These are phyloP conservation scores for Phytophthora meadii DNA, from an alignment of 352 stramenopile genomes.

Conservation along the genomic window DNA sequence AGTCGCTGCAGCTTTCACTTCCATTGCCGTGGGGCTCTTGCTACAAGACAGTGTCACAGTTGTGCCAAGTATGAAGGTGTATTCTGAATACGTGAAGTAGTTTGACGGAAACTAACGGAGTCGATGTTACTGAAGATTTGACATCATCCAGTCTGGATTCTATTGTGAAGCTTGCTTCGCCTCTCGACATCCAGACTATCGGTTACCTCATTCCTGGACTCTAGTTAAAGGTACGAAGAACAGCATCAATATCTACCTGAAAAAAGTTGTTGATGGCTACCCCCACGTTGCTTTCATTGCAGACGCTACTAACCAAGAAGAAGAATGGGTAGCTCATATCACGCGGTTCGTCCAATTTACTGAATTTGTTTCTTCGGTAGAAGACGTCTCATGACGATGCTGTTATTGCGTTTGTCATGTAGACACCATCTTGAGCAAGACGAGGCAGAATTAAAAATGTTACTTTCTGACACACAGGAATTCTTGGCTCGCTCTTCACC, in stretches of 20 bases:
- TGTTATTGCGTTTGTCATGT: constrained; percentile 1
- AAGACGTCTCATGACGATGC: neutral
- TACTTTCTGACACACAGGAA: constrained; percentile 58
- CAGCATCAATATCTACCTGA: neutral
- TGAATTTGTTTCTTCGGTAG: neutral
- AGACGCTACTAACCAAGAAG: constrained; percentile 63
- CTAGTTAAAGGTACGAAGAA: constrained; percentile 43
- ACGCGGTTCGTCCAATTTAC: constrained; percentile 41
- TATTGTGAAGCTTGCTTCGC: constrained; percentile 80
- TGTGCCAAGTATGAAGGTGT: constrained; percentile 60
- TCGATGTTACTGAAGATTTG: constrained; percentile 49
- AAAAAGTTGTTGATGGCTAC: constrained; percentile 3
- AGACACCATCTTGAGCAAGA: constrained; percentile 80
- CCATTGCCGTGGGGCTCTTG: constrained; percentile 45
- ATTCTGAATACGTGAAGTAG: too few relatives aligned
- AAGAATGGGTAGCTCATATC: constrained; percentile 71
- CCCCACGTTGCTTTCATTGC: neutral
- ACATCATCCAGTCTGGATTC: constrained; percentile 51
- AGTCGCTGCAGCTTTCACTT: constrained; percentile 66
- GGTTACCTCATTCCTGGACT: constrained; percentile 61
- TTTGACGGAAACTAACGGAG: neutral
- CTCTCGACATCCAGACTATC: constrained; percentile 58
- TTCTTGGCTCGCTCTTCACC: constrained; percentile 35
- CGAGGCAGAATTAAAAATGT: constrained; percentile 56
- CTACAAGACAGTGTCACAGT: constrained; percentile 72